Evolutionary conservation across 2,329 filamentous ascomycete species (phyloP).

Genomic region (Talaromyces sp.): DNA sequence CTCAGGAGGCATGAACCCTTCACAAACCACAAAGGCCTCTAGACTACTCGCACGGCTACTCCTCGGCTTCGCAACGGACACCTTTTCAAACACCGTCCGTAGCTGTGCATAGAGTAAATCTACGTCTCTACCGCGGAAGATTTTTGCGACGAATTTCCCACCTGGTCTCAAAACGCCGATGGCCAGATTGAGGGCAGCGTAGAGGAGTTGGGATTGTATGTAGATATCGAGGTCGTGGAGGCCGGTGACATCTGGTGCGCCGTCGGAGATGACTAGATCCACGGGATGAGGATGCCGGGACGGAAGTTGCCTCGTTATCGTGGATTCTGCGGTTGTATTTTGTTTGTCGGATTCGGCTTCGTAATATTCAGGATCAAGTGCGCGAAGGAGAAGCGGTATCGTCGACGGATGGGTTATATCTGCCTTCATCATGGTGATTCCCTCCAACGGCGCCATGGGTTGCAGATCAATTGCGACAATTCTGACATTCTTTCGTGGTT

Average conservation of each 20-base stretch:
- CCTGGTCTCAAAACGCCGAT: conserved; percentile 89
- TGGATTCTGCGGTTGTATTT: conserved; percentile 17
- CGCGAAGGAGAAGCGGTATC: conserved; percentile 79
- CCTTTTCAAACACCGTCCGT: conserved; percentile 81
- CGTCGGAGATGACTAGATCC: conserved; percentile 91
- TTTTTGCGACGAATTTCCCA: conserved; percentile 96
- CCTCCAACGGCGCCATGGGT: conserved; percentile 88
- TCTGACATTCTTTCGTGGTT: conserved; percentile 69
- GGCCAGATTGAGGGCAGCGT: conserved; percentile 88
- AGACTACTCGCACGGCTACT: conserved; percentile 95
- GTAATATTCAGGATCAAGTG: conserved; percentile 71
- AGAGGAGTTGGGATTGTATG: conserved; percentile 91
- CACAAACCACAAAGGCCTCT: conserved; percentile 93
- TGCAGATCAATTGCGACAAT: conserved; percentile 96
- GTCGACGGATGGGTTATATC: conserved; percentile 98
- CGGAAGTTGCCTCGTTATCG: conserved; percentile 25
- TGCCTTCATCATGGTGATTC: conserved; percentile 86
- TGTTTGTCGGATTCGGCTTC: conserved; percentile 17
- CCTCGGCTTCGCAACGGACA: conserved; percentile 88
- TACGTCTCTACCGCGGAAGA: conserved; percentile 93
- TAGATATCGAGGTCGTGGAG: conserved; percentile 98
- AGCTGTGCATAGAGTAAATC: conserved; percentile 92
- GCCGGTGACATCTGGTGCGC: conserved; percentile 93
- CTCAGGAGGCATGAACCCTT: conserved; percentile 74
- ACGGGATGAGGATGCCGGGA: conserved; percentile 68